Conservation (phyloP, 495 filamentous ascomycete species). For the Trichocladium antarcticum region DNA sequence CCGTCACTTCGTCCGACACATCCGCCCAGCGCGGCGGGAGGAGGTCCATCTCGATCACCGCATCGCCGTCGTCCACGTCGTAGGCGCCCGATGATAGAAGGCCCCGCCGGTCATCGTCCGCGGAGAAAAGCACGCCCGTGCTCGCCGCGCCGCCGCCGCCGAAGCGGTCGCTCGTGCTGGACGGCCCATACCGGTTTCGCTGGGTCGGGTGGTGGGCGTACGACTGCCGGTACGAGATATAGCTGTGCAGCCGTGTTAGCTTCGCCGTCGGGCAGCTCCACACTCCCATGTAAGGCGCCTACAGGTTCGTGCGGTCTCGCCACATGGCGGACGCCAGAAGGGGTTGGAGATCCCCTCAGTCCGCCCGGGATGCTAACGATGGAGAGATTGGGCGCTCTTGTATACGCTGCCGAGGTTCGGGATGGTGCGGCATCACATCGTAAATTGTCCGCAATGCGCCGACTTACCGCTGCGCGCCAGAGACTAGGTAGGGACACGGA, state of each 20-base stretch:
- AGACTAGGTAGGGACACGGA: constrained; percentile 9
- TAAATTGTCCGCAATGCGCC: constrained; percentile 13
- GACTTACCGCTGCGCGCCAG: constrained; percentile 1
- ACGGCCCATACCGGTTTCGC: constrained; percentile 57
- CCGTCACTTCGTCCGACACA: constrained; percentile 84
- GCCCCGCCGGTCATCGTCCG: constrained; percentile 64
- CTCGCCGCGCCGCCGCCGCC: constrained; percentile 38
- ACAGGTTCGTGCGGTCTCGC: constrained; percentile 99
- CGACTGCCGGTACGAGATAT: constrained; percentile 97
- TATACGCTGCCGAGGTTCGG: constrained; percentile 11
- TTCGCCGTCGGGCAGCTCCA: neutral
- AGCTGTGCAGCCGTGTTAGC: constrained; percentile 41
- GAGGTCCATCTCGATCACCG: constrained; percentile 96
- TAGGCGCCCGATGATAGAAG: constrained; percentile 70
- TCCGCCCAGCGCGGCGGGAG: constrained; percentile 94
- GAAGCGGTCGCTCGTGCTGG: constrained; percentile 57
- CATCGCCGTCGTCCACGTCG: constrained; percentile 78
- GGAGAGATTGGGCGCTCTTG: constrained; percentile 1
- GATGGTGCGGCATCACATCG: constrained; percentile 25
- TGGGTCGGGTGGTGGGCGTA: constrained; percentile 90
- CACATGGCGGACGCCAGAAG: constrained; percentile 61
- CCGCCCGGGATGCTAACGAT: constrained; percentile 8
- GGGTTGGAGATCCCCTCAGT: constrained; percentile 30
- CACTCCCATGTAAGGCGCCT: constrained; percentile 6
- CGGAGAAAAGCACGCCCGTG: constrained; percentile 28